Evolutionary conservation across 371 early-diverging fungal species (phyloP), one percentile per base, ranked within the genome.

Genomic region (Mucor indicus): DNA sequence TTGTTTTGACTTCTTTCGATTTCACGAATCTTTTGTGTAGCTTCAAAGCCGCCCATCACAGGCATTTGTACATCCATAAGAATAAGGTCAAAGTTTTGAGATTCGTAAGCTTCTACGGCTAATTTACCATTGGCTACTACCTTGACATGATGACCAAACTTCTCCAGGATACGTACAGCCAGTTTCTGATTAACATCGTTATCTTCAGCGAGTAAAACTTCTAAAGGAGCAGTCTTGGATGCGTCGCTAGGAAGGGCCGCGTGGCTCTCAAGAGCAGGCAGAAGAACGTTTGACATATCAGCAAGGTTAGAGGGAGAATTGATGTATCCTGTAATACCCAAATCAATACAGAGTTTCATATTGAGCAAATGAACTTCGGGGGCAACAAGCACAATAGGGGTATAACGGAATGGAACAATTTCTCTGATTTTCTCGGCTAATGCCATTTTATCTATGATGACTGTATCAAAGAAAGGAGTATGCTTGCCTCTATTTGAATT

Each of bases 1-100:
- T 59, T 69, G 29, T 67, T 73, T 21, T 53, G 52, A 35, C 63
- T 57, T 15, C 61, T 48, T 57, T 89, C 87, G 54, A 76, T 71
- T 46, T 77, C 69, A 21, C 91, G 79, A 56, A 90, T 90, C 47
- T 71, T 70, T 52, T 78, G 81, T 0, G 89, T 90, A 0, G 90
- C 87, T 47, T 83, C 80, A 43, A 87, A 86, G 4, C 90, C 90
- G 37, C 86, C 88, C 86, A 90, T 85, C 23, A 84, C 74, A 12
- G 80, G 85, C 84, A 84, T 84, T 50, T 89, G 86, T 12, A 87
- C 82, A 55, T 90, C 90, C 90, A 89, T 90, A 41, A 90, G 68
- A 32, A 90, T 81, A 49, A 90, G 44, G 49, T 88, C 85, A 58
- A 76, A 89, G 1, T 49, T 50, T 30, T 73, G 74, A 20, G 57